Evolutionary conservation across 2,329 filamentous ascomycete genomes (phyloP).

Genomic region (Colletotrichum eleusines): DNA sequence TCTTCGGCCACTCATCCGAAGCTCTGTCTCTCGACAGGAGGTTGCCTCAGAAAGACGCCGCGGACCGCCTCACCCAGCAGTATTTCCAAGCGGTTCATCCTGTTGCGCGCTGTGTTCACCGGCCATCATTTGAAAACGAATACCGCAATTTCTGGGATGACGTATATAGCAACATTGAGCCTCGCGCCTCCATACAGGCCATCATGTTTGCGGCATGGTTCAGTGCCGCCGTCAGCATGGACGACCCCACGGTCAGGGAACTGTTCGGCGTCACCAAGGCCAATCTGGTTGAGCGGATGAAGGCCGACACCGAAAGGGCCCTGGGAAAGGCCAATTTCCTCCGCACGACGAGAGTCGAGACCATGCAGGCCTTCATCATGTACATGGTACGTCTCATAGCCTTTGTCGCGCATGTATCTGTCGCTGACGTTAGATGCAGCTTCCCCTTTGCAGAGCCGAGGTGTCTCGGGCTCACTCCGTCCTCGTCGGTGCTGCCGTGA

Average conservation of each 20-base stretch:
- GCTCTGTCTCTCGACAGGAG: conserved; percentile 68
- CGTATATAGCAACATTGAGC: conserved; percentile 70
- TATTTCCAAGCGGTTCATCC: conserved; percentile 78
- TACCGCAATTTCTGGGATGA: conserved; percentile 76
- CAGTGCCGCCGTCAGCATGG: conserved; percentile 75
- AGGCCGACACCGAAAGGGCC: conserved; percentile 74
- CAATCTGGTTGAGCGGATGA: conserved; percentile 71
- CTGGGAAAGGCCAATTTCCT: conserved; percentile 78
- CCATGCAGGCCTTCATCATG: conserved; percentile 81
- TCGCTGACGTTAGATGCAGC: conserved; percentile 56
- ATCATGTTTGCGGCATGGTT: conserved; percentile 78
- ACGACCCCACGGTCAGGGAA: conserved; percentile 62
- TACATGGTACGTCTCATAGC: conserved; percentile 70
- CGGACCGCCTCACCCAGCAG: conserved; percentile 72
- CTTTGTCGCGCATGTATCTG: background rate
- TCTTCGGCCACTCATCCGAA: conserved; percentile 68
- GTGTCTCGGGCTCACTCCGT: conserved; percentile 81
- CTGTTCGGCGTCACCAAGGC: conserved; percentile 68
- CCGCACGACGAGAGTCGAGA: conserved; percentile 77
- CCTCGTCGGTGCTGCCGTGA: conserved; percentile 77
- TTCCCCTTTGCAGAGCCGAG: conserved; percentile 78
- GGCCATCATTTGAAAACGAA: conserved; percentile 73
- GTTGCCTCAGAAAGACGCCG: conserved; percentile 68
- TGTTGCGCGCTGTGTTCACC: conserved; percentile 75
- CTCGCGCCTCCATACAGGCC: conserved; percentile 73